These are phyloP conservation scores for Elaeis guineensis DNA, from an alignment of 176 grass and related monocot species.

Conservation along the genomic window DNA sequence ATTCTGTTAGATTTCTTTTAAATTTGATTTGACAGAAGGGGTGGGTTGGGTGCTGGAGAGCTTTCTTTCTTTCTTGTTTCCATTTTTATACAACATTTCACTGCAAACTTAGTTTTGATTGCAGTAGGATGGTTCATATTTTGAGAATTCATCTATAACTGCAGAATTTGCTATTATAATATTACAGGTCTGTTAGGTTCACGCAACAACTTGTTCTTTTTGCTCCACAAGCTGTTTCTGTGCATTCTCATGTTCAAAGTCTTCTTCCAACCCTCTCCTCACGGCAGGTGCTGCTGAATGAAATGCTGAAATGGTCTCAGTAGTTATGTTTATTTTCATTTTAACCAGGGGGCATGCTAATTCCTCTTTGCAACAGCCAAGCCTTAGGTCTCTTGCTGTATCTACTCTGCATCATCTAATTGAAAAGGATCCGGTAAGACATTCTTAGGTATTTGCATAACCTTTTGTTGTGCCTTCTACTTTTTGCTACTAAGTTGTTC, in stretches of 20 bases:
- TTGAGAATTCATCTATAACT: constrained; percentile 4
- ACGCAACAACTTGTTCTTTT: constrained; percentile 98
- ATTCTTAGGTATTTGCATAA: constrained; percentile 4
- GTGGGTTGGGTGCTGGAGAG: not conserved
- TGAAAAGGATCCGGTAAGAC: constrained; percentile 81
- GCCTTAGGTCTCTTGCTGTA: constrained; percentile 76
- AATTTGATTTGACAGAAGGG: not conserved
- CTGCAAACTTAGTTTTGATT: not conserved
- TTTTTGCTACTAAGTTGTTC: not conserved
- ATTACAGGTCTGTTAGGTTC: constrained; percentile 89
- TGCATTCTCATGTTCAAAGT: constrained; percentile 83
- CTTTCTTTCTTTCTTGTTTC: not conserved
- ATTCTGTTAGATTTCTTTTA: not conserved
- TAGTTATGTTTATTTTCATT: constrained; percentile 15
- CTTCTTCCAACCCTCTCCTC: constrained; percentile 81
- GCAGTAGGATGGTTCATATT: constrained; percentile 23
- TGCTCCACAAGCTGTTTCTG: constrained; percentile 91
- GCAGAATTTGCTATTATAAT: constrained; percentile 1
- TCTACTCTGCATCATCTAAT: constrained; percentile 81
- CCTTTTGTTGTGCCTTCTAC: not conserved
- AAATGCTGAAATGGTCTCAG: not conserved
- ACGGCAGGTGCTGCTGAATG: constrained; percentile 49
- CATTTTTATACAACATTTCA: no score
- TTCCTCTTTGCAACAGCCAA: constrained; percentile 55
- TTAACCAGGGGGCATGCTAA: constrained; percentile 13